These are phyloP conservation scores for Chaetothyriales sp. DNA, from an alignment of 2,329 filamentous ascomycete genomes.

Conservation along the genomic window DNA sequence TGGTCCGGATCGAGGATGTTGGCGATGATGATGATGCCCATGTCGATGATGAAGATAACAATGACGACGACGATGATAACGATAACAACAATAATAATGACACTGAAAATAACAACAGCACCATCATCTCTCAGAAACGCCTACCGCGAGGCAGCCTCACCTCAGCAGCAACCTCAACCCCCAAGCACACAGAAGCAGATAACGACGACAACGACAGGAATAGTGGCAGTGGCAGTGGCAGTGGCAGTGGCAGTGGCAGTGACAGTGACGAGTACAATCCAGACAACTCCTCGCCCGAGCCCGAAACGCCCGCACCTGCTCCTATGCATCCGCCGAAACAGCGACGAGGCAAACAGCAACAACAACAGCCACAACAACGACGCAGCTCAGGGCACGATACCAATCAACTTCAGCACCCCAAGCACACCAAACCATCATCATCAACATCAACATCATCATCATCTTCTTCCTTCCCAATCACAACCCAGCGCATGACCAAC, in stretches of 20 bases:
- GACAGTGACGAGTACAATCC: background rate
- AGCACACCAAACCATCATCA: background rate
- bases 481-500: conserved; percentile 20
- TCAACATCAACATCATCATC: background rate
- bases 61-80: background rate
- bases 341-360: conserved; percentile 1
- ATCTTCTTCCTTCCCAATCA: conserved; percentile 17
- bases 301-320: background rate
- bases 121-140: background rate
- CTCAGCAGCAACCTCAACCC: background rate
- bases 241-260: background rate
- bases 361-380: conserved; percentile 1
- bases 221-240: too few relatives aligned
- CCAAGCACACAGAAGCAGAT: background rate
- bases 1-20: too few relatives aligned
- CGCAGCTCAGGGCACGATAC: conserved; percentile 4
- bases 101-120: background rate
- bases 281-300: background rate
- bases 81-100: background rate
- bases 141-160: background rate
- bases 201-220: background rate
- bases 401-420: conserved; percentile 7
- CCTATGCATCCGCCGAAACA: background rate
- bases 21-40: background rate
- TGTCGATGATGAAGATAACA: conserved; percentile 4